Evolutionary conservation across 2,329 filamentous ascomycete species (phyloP), one percentile per base, ranked within the genome.

Genomic region (Ceratocystis ficicola): DNA sequence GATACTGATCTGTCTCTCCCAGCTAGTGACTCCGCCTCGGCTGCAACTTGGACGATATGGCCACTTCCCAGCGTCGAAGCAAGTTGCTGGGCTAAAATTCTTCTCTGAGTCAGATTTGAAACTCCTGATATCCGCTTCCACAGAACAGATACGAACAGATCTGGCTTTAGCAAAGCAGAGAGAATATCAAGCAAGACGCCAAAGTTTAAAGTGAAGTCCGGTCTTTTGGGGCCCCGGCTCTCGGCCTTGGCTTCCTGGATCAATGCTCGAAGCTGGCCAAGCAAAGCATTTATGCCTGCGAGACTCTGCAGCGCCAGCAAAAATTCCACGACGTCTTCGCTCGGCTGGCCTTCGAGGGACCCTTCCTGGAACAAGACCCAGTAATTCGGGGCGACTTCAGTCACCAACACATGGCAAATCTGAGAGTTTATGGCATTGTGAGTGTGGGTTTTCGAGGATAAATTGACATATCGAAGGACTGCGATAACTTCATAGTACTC

Each of bases 341-440:
- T 69, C 62, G 5, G 62, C 44, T 46, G 64, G 68, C 10, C 67
- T 66, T 25, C 69, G 44, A 73, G 36, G 2, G 72, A 73, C n/a
- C 76, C 76, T 66, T 82, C 80, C 46, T 78, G 75, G 17, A 93
- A 72, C 7, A 84, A 71, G 2, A 79, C 73, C 93, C 94, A 97
- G 75, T 93, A 95, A 72, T 92, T 89, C 1, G 89, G 88, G 6
- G 90, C 78, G 30, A 88, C 91, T 41, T 86, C 83, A 17, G 82
- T 86, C 67, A 95, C 84, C 44, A 99, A 76, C 2, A 83, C 77
- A 72, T 91, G 86, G 64, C 93, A 79, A 41, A 96, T 83, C 70
- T 91, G 88, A 0, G 64, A 64, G 15, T 17, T 52, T 17, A 63
- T 12, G 7, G 57, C 46, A 30, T 62, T 48, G 32, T 64, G 46